Conservation (phyloP, 2,329 filamentous ascomycete genomes). For the Diaporthe nobilis region DNA sequence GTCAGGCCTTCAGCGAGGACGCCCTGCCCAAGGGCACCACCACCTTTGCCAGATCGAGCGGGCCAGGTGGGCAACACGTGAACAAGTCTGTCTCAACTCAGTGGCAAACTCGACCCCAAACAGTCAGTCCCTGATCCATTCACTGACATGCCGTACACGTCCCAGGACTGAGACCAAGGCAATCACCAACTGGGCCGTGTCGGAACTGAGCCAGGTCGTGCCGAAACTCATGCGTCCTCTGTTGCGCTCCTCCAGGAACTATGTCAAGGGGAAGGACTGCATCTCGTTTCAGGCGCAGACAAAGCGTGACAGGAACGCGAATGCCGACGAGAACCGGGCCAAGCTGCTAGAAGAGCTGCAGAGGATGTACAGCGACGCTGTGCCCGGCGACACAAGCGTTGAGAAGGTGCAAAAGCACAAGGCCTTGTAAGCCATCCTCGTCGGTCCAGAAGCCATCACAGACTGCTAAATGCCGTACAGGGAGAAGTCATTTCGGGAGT, state of each 20-base stretch:
- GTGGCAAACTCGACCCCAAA: not conserved
- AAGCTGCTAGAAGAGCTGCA: constrained; percentile 64
- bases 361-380: constrained; percentile 61
- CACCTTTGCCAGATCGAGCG: constrained; percentile 70
- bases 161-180: constrained; percentile 72
- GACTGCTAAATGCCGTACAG: constrained; percentile 50
- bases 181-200: constrained; percentile 65
- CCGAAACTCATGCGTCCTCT: constrained; percentile 62
- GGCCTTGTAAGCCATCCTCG: constrained; percentile 56
- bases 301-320: constrained; percentile 65
- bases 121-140: not conserved
- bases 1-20: constrained; percentile 57
- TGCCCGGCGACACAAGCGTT: constrained; percentile 61
- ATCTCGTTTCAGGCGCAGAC: constrained; percentile 70
- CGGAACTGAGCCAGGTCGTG: constrained; percentile 60
- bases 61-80: constrained; percentile 73
- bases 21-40: constrained; percentile 66
- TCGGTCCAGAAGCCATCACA: constrained; percentile 30
- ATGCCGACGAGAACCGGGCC: constrained; percentile 65
- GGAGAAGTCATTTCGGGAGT: constrained; percentile 61
- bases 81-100: constrained; percentile 66
- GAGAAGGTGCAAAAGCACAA: constrained; percentile 65
- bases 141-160: not conserved
- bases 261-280: constrained; percentile 64
- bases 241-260: constrained; percentile 69